phyloP scores from a whole-genome alignment of 1,284 basidiomycete species.

The Apiotrichum montevideense region DNA sequence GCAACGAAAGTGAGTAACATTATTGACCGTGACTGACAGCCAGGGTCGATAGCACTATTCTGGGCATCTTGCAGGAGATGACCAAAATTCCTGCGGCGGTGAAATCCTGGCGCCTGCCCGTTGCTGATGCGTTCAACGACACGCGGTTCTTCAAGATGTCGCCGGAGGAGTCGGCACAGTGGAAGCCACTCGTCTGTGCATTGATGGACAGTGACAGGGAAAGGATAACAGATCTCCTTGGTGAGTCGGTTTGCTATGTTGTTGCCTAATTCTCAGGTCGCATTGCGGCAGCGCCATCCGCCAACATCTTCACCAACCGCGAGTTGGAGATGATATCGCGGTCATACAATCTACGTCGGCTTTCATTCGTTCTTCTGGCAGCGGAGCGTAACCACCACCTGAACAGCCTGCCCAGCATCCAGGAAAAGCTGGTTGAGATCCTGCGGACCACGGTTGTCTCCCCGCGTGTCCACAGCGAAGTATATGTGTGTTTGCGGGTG shows the following conservation, averaged over 20 bases:
- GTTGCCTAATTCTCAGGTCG: slow-evolving; percentile 54
- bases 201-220: slow-evolving; percentile 83
- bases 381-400: slow-evolving; percentile 87
- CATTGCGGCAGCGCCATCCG: slow-evolving; percentile 75
- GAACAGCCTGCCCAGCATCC: slow-evolving; percentile 81
- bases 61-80: slow-evolving; percentile 71
- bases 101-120: slow-evolving; percentile 76
- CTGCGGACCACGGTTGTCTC: slow-evolving; percentile 68
- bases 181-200: slow-evolving; percentile 72
- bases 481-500: slow-evolving; percentile 85
- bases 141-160: slow-evolving; percentile 69
- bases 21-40: slow-evolving; percentile 17
- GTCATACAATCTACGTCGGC: slow-evolving; percentile 78
- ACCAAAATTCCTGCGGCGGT: slow-evolving; percentile 67
- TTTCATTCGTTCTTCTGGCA: slow-evolving; percentile 77
- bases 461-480: slow-evolving; percentile 84
- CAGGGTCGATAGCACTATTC: slow-evolving; percentile 42
- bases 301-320: slow-evolving; percentile 93
- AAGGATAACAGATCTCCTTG: slow-evolving; percentile 72
- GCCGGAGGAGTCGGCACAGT: slow-evolving; percentile 54
- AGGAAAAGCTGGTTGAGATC: slow-evolving; percentile 94
- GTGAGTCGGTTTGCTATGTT: slow-evolving; percentile 47
- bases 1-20: slow-evolving; percentile 25
- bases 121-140: slow-evolving; percentile 78
- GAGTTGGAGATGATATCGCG: slow-evolving; percentile 87